Evolutionary conservation across 495 filamentous ascomycete species (phyloP).

Genomic region (Echria macrotheca): DNA sequence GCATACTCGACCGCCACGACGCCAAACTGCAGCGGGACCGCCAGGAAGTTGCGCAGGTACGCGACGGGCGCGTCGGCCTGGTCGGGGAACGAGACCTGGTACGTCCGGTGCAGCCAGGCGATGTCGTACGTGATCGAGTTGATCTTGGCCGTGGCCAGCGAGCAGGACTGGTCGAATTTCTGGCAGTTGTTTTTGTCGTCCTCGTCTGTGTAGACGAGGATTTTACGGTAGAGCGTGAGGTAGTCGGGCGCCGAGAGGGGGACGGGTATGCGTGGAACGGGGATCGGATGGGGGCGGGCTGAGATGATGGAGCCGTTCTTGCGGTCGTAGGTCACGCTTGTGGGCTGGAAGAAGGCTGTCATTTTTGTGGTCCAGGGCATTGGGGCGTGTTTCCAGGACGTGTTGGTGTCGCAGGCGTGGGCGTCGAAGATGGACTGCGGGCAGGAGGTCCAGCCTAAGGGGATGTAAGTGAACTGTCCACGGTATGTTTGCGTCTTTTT

Average conservation of each 20-base stretch:
- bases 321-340: constrained; percentile 10
- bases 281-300: not conserved
- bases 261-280: not conserved
- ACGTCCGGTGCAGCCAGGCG: constrained; percentile 16
- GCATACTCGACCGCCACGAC: constrained; percentile 12
- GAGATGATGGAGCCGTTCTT: constrained; percentile 15
- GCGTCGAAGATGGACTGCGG: constrained; percentile 2
- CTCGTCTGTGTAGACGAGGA: not conserved
- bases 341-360: constrained; percentile 8
- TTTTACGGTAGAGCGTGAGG: not conserved
- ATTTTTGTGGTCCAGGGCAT: constrained; percentile 10
- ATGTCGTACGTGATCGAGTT: constrained; percentile 12
- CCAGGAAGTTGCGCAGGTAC: constrained; percentile 18
- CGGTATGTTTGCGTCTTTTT: too few species aligned
- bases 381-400: constrained; percentile 1
- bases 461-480: too few species aligned
- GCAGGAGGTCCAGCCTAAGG: constrained; percentile 11
- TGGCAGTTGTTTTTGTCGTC: too few species aligned
- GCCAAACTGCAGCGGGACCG: constrained; percentile 18
- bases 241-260: constrained; percentile 3
- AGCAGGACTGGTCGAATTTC: too few species aligned
- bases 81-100: constrained; percentile 10
- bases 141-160: not conserved
- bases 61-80: constrained; percentile 9
- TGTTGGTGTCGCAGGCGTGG: constrained; percentile 4